These are phyloP conservation scores for Pelargonium nanum DNA, from an alignment of 345 rosid species.

Conservation along the genomic window DNA sequence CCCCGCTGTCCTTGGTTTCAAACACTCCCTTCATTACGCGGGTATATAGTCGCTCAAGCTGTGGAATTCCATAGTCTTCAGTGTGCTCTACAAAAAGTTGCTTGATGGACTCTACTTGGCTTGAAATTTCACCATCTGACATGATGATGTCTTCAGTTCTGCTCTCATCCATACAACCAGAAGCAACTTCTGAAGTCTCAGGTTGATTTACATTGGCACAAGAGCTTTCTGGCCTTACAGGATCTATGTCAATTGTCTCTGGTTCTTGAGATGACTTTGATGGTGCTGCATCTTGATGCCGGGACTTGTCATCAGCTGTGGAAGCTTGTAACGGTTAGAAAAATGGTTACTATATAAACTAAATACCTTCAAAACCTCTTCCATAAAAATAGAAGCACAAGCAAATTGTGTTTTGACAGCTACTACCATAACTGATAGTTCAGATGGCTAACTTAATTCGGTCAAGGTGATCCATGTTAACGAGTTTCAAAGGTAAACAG, in stretches of 20 bases:
- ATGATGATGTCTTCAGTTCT: constrained; percentile 23
- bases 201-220: constrained; percentile 13
- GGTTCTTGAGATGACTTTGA: constrained; percentile 29
- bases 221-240: constrained; percentile 27
- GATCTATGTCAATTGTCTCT: constrained; percentile 25
- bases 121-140: constrained; percentile 35
- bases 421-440: too few relatives aligned
- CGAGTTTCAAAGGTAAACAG: too few relatives aligned
- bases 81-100: constrained; percentile 41
- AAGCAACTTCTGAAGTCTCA: constrained; percentile 20
- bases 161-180: constrained; percentile 10
- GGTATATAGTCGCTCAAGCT: constrained; percentile 77
- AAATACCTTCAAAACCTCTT: background rate
- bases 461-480: too few relatives aligned
- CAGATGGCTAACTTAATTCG: too few relatives aligned
- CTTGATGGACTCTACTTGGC: constrained; percentile 35
- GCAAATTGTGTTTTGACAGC: too few relatives aligned
- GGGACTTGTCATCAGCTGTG: constrained; percentile 42
- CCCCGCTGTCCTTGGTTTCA: constrained; percentile 27
- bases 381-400: background rate
- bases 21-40: constrained; percentile 68
- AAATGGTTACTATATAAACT: too few relatives aligned
- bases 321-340: background rate
- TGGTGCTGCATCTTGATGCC: constrained; percentile 31
- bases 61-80: constrained; percentile 55